phyloP scores from a whole-genome alignment of 345 rosid genomes.

The Syzygium oleosum region DNA sequence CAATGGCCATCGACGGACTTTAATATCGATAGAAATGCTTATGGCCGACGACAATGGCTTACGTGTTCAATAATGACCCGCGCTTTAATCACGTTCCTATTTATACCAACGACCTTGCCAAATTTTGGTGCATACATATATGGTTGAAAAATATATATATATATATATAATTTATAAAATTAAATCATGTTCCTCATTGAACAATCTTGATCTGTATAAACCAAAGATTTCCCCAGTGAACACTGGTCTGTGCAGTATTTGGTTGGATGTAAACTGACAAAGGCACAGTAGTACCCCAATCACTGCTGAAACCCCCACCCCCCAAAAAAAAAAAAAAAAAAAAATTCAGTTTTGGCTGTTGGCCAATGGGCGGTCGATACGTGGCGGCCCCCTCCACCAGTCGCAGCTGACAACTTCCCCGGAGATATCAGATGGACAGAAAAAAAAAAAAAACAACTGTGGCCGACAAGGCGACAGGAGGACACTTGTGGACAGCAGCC shows the following conservation, averaged over 20 bases:
- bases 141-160: no score
- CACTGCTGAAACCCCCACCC: background rate
- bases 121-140: no score
- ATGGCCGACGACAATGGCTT: no score
- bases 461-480: constrained; percentile 79
- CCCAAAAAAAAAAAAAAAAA: background rate
- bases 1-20: no score
- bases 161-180: no score
- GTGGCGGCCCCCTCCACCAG: constrained; percentile 31
- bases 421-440: background rate
- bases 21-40: no score
- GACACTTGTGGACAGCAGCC: constrained; percentile 43
- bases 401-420: constrained; percentile 11
- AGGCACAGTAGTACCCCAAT: background rate
- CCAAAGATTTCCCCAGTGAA: background rate
- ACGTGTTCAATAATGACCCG: no score
- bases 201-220: background rate
- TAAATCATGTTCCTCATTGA: background rate
- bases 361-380: constrained; percentile 16
- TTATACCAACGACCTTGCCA: no score
- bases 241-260: background rate
- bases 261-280: background rate
- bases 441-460: constrained; percentile 16
- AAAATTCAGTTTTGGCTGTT: background rate
- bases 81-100: no score